Conservation (phyloP, 106 monocot genomes). For the Acorus gramineus region DNA sequence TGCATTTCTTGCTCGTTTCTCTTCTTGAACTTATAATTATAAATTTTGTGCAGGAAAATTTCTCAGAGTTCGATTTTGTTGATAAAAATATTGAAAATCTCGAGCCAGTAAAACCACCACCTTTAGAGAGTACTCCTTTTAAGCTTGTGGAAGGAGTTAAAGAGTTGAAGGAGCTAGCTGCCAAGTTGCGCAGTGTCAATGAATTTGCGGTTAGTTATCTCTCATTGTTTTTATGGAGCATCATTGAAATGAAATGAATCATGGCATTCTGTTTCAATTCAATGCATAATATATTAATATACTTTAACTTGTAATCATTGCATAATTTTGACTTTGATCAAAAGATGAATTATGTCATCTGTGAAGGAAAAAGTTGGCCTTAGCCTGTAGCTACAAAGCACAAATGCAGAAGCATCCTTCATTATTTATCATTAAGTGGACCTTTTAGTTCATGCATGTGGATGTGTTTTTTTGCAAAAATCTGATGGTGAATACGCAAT, state of each 20-base stretch:
- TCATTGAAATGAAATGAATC: too few relatives aligned
- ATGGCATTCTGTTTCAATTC: too few relatives aligned
- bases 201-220: conserved; percentile 83
- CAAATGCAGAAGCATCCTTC: too few relatives aligned
- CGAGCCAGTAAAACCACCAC: conserved; percentile 54
- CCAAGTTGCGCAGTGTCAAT: conserved; percentile 51
- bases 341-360: background rate
- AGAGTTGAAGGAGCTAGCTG: conserved; percentile 62
- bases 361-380: background rate
- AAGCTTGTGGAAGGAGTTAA: conserved; percentile 65
- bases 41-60: conserved; percentile 55
- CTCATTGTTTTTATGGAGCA: too few relatives aligned
- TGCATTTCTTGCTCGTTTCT: background rate
- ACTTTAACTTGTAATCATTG: too few relatives aligned
- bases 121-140: conserved; percentile 74
- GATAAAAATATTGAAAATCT: conserved; percentile 40
- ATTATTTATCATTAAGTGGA: too few relatives aligned
- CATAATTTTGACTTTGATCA: background rate
- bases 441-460: too few relatives aligned
- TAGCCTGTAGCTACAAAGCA: too few relatives aligned
- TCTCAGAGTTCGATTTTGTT: conserved; percentile 51
- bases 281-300: too few relatives aligned
- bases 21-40: background rate
- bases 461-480: too few relatives aligned
- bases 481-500: too few relatives aligned